Conservation (phyloP, 1,139 yeast genomes). For the Pichia cactophila region DNA sequence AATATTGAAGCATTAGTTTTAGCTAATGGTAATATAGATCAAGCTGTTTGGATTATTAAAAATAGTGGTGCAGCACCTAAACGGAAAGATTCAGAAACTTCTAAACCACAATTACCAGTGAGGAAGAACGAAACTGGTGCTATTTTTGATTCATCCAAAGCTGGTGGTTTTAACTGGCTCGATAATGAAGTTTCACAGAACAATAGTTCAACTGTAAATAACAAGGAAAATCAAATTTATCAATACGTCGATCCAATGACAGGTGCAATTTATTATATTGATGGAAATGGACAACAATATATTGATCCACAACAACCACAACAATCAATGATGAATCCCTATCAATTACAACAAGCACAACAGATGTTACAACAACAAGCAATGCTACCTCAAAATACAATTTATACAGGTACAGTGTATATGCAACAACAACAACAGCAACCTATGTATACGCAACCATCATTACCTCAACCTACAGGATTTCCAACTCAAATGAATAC, state of each 20-base stretch:
- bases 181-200: conserved; percentile 21
- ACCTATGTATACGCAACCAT: not conserved
- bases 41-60: conserved; percentile 42
- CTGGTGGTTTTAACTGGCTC: conserved; percentile 31
- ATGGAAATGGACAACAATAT: conserved; percentile 51
- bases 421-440: not conserved
- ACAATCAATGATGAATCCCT: conserved; percentile 40
- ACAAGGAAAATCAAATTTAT: conserved; percentile 28
- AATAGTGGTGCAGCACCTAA: conserved; percentile 21
- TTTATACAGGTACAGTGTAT: not conserved
- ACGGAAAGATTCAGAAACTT: not conserved
- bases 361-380: conserved; percentile 24
- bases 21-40: conserved; percentile 41
- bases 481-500: not conserved
- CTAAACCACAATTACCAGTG: conserved; percentile 40
- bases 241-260: conserved; percentile 59
- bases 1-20: conserved; percentile 44
- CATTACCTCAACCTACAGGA: conserved; percentile 5
- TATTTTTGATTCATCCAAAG: conserved; percentile 23
- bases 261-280: conserved; percentile 53
- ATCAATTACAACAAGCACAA: conserved; percentile 33
- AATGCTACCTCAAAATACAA: not conserved
- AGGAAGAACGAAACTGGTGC: conserved; percentile 33
- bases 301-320: conserved; percentile 51
- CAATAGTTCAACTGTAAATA: conserved; percentile 27